Evolutionary conservation across 768 basidiomycete species (phyloP).

Genomic region (Coprinopsis strossmayeri): DNA sequence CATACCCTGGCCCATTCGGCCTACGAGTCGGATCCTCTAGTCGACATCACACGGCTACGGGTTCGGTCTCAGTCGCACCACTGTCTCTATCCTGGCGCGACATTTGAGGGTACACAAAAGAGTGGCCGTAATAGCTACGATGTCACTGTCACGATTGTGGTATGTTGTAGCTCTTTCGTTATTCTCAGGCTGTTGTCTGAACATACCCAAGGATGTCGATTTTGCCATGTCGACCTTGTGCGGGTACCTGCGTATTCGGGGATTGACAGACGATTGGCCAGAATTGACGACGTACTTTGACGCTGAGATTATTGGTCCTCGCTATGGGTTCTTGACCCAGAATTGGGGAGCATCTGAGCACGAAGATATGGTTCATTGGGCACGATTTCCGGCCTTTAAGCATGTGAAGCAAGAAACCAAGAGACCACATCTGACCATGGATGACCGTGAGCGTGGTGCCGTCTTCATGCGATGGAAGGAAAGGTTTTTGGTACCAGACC

Average conservation of each 20-base stretch:
- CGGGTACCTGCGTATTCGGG: constrained; percentile 90
- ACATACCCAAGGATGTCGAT: constrained; percentile 68
- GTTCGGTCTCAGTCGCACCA: constrained; percentile 67
- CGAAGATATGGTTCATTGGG: constrained; percentile 94
- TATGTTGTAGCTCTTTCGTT: constrained; percentile 34
- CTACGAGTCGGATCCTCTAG: constrained; percentile 47
- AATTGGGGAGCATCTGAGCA: constrained; percentile 88
- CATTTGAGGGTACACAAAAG: constrained; percentile 89
- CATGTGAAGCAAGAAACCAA: constrained; percentile 75
- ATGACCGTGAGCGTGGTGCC: constrained; percentile 69
- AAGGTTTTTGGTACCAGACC: constrained; percentile 91
- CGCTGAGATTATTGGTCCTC: constrained; percentile 89
- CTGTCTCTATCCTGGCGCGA: constrained; percentile 82
- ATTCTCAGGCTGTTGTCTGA: background rate
- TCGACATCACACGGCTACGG: constrained; percentile 73
- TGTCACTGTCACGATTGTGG: constrained; percentile 87
- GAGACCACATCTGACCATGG: constrained; percentile 70
- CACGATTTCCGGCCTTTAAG: constrained; percentile 85
- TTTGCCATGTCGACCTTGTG: constrained; percentile 79
- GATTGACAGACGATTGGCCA: constrained; percentile 90
- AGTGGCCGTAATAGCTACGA: constrained; percentile 92
- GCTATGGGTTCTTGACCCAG: constrained; percentile 86
- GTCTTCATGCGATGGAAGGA: constrained; percentile 99
- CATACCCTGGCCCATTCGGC: constrained; percentile 11
- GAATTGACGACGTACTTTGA: constrained; percentile 96